Evolutionary conservation across 2,329 filamentous ascomycete genomes (phyloP).

Genomic region (Metarhizium humberi): DNA sequence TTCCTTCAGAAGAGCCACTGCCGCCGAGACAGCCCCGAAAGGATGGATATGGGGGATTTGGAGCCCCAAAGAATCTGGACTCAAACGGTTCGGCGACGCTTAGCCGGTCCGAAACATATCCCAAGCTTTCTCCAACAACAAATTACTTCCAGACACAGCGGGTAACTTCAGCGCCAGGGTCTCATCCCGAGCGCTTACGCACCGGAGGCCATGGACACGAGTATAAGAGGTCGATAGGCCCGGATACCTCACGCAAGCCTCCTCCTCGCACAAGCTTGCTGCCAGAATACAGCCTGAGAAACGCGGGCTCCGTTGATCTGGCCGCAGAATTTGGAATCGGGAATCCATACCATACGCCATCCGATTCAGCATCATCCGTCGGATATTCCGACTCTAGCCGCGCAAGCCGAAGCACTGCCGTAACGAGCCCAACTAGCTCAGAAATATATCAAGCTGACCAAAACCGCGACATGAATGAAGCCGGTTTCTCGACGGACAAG

Average conservation of each 20-base stretch:
- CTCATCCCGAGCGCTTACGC: constrained; percentile 28
- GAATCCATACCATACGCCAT: constrained; percentile 56
- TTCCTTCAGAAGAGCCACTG: not conserved
- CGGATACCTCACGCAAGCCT: constrained; percentile 41
- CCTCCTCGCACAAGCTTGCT: constrained; percentile 43
- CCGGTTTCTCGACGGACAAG: constrained; percentile 40
- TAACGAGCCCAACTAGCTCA: constrained; percentile 33
- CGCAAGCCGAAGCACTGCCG: constrained; percentile 50
- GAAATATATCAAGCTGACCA: constrained; percentile 30
- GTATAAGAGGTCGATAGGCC: constrained; percentile 34
- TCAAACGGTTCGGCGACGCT: constrained; percentile 27
- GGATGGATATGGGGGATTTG: constrained; percentile 51
- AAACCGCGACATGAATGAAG: constrained; percentile 44
- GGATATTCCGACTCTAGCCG: constrained; percentile 50
- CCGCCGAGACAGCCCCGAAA: constrained; percentile 34
- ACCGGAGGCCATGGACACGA: constrained; percentile 16
- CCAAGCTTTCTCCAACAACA: constrained; percentile 26
- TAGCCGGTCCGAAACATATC: constrained; percentile 45
- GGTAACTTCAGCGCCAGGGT: constrained; percentile 38
- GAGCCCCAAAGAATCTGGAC: constrained; percentile 31
- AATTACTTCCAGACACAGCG: constrained; percentile 27
- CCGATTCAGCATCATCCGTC: constrained; percentile 53
- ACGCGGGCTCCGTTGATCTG: constrained; percentile 40
- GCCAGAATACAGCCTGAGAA: constrained; percentile 26
- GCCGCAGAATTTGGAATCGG: constrained; percentile 50